Percentiles rank a stretch among this genome's conserved stretches.
Evolutionary conservation across 441 rosid genomes (phyloP).

Genomic region (Erysimum cheiri): DNA sequence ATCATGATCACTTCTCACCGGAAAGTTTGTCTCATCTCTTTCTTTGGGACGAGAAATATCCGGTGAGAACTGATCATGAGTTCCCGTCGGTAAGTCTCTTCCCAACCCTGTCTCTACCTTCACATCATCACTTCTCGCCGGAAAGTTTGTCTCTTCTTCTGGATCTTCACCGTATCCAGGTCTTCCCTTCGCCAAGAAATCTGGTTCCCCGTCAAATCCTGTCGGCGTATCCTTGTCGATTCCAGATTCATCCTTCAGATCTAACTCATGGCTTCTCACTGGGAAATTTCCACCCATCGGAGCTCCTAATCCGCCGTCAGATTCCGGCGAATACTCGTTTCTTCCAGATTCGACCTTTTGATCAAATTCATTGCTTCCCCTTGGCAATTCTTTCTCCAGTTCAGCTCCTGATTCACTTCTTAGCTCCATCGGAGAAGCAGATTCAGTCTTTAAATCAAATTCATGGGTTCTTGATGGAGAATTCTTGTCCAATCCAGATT

Average conservation of each 20-base stretch:
- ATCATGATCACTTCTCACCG: constrained; percentile 12
- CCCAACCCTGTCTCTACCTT: constrained; percentile 30
- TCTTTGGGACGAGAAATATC: background rate
- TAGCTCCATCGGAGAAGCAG: background rate
- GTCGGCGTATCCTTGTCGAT: background rate
- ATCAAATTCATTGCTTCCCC: background rate
- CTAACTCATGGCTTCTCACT: constrained; percentile 18
- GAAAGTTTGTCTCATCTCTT: background rate
- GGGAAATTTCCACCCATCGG: constrained; percentile 10
- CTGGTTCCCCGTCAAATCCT: constrained; percentile 14
- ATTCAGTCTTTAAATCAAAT: constrained; percentile 11
- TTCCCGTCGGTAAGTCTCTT: constrained; percentile 5
- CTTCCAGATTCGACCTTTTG: background rate
- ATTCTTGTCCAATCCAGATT: background rate
- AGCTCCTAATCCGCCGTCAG: background rate
- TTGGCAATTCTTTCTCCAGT: background rate
- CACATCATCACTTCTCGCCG: constrained; percentile 25
- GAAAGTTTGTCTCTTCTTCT: background rate
- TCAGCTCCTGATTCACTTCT: background rate
- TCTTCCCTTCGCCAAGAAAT: constrained; percentile 8
- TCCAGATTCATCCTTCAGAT: constrained; percentile 23
- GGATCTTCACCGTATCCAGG: constrained; percentile 8
- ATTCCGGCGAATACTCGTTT: background rate
- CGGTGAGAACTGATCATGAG: constrained; percentile 7
- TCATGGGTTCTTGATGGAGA: constrained; percentile 1